phyloP scores from a whole-genome alignment of 2,329 filamentous ascomycete species.

The Kalaharituber pfeilii region DNA sequence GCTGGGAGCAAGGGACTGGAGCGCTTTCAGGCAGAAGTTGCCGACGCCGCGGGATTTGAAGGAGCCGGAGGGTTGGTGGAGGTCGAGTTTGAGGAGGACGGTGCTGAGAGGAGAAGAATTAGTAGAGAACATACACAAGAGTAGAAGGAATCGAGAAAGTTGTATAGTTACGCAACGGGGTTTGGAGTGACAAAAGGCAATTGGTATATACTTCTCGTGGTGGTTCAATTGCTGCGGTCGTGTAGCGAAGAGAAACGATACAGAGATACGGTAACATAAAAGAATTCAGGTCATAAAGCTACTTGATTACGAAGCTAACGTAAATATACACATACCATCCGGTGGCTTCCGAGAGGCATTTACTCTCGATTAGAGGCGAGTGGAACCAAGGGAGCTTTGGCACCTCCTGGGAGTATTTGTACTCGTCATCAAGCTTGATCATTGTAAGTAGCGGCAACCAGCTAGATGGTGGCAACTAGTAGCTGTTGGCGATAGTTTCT shows the following conservation, averaged over 20 bases:
- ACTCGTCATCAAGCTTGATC: no score
- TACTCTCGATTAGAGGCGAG: constrained; percentile 53
- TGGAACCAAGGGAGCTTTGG: constrained; percentile 48
- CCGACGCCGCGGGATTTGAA: constrained; percentile 73
- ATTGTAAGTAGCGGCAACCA: no score
- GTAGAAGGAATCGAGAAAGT: background rate
- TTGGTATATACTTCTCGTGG: no score
- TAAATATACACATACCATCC: constrained; percentile 42
- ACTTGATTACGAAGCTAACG: no score
- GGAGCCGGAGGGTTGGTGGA: constrained; percentile 65
- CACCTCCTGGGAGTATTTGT: no score
- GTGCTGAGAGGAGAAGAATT: constrained; percentile 33
- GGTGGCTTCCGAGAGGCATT: constrained; percentile 47
- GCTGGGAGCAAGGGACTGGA: constrained; percentile 21
- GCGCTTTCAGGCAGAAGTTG: constrained; percentile 44
- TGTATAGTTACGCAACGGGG: background rate
- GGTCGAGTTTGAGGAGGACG: constrained; percentile 72
- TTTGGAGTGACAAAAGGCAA: background rate
- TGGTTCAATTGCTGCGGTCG: background rate
- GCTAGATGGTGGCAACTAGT: no score
- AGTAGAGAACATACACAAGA: constrained; percentile 13
- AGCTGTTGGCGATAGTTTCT: no score
- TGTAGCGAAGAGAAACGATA: no score
- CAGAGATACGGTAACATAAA: no score
- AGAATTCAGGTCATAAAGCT: no score